Conservation (phyloP, 768 basidiomycete genomes). For the Rhodosporidiobolus odoratus region DNA sequence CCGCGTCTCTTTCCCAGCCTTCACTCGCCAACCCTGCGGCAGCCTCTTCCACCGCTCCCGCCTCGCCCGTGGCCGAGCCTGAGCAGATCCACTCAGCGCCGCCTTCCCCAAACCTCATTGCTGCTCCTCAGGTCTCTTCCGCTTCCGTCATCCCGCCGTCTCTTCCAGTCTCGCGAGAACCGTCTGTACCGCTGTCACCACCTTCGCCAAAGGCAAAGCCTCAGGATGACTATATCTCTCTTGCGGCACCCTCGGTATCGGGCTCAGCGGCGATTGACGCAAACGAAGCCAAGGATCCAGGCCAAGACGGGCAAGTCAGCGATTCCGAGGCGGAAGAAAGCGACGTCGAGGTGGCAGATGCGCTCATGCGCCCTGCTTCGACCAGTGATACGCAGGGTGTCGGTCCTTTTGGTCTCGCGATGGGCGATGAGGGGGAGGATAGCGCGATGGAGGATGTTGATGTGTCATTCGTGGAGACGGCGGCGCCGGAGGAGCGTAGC, state of each 20-base stretch:
- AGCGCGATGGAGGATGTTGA: conserved; percentile 14
- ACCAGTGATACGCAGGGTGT: neutral
- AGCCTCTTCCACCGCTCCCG: neutral
- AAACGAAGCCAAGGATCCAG: neutral
- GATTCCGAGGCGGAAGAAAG: neutral
- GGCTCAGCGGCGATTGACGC: neutral
- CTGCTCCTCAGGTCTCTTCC: too few relatives aligned
- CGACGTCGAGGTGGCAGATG: conserved; percentile 7
- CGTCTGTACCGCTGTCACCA: too few relatives aligned
- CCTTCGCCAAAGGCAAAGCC: neutral
- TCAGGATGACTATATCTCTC: neutral
- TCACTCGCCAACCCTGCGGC: neutral
- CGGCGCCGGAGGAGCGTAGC: neutral
- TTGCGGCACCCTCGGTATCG: neutral
- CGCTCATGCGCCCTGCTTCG: neutral
- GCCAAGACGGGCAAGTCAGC: neutral
- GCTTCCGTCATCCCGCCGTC: too few relatives aligned
- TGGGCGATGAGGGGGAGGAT: neutral
- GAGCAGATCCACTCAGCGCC: too few relatives aligned
- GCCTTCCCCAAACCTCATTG: too few relatives aligned
- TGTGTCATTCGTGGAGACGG: neutral
- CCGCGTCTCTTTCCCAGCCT: neutral
- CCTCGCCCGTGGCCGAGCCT: too few relatives aligned
- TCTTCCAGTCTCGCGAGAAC: too few relatives aligned
- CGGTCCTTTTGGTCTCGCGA: neutral